Base-by-base conservation (phyloP, 2,329 filamentous ascomycete genomes). In the Pochonia chlamydosporia region DNA sequence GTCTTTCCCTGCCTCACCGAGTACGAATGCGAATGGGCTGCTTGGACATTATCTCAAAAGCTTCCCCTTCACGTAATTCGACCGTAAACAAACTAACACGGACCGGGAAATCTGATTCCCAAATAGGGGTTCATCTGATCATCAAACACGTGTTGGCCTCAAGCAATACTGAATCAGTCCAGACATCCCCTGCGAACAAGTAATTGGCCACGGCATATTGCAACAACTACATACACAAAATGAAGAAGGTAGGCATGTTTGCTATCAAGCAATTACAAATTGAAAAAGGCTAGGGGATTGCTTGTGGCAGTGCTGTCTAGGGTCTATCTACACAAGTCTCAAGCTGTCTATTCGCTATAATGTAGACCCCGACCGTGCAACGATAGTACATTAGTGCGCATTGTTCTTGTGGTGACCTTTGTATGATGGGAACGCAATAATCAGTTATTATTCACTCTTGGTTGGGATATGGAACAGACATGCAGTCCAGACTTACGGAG, bases 361-460 rank as follows among this genome's bases (percentile, higher is more conserved):
- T 11, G 28, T 26, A 30, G 28, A 20, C 28, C 10, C 48, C 14
- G 8, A 16, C 20, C 25, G n/a, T 33, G 11, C 24, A 44, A 46
- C 18, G n/a, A n/a, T 13, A 46, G 43, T 50, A 48, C 37, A 66
- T 76, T 95, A 99, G 80, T 99, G 93, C 63, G 89, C 88, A 73
- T 99, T 95, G 87, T 99, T 97, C 88, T 99, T 99, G 87, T 97
- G 92, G 83, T 99, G 92, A 63, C 93, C 93, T 99, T 60, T 46
- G 45, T 35, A 8, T 21, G n/a, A 28, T 43, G 11, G 20, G 7
- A 25, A 13, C n/a, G 26, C 42, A 41, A 30, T 21, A 44, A 25
- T 41, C 46, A 30, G 40, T 41, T 10, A 20, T 28, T 31, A 20
- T 40, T 53, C 40, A 50, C 39, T 46, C 43, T 21, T 25, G 31